phyloP scores from a whole-genome alignment of 2,329 filamentous ascomycete species.

The Chalaropsis thielavioides region DNA sequence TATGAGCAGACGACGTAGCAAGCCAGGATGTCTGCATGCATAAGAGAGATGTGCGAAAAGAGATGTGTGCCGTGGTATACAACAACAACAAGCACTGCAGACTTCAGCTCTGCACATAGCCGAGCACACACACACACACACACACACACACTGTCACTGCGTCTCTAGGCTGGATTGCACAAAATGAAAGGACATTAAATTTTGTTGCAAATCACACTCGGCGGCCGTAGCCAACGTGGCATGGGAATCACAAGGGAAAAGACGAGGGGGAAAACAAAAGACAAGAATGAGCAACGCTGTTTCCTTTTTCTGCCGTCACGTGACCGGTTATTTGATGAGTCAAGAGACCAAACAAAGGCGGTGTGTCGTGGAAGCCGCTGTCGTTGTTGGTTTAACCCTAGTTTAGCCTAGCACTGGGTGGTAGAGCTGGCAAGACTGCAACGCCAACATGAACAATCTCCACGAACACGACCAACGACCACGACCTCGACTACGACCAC shows the following conservation, averaged over 20 bases:
- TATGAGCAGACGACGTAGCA: background rate
- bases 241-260: background rate
- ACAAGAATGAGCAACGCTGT: no score
- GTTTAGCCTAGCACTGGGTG: background rate
- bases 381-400: background rate
- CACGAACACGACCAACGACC: background rate
- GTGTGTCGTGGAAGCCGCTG: background rate
- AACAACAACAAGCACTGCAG: no score
- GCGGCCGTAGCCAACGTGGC: background rate
- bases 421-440: background rate
- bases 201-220: no score
- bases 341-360: background rate
- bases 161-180: no score
- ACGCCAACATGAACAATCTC: background rate
- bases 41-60: background rate
- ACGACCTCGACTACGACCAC: background rate
- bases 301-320: background rate
- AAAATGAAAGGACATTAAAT: no score
- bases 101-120: no score
- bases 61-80: background rate
- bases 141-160: no score
- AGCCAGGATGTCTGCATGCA: background rate
- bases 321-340: background rate
- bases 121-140: no score
- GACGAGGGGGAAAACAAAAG: background rate